Conservation (phyloP, 306 rosid genomes). For the Acacia acuminata region DNA sequence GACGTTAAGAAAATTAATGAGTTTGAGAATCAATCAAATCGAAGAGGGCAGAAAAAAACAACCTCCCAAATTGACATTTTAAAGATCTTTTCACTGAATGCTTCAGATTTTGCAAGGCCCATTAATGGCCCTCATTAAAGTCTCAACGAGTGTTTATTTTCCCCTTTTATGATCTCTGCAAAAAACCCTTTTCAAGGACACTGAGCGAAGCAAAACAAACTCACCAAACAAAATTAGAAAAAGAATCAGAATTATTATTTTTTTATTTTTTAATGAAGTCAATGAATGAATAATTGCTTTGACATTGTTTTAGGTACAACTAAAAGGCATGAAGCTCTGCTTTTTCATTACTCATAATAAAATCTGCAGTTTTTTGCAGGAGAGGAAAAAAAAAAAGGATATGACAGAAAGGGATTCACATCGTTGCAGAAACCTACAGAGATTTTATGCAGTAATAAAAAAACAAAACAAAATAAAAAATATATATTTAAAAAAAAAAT, state of each 20-base stretch:
- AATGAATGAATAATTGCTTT: constrained; percentile 11
- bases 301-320: constrained; percentile 20
- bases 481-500: background rate
- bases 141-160: background rate
- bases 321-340: constrained; percentile 32
- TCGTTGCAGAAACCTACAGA: constrained; percentile 19
- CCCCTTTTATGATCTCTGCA: background rate
- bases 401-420: constrained; percentile 26
- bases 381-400: constrained; percentile 25
- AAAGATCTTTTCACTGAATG: constrained; percentile 11
- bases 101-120: background rate
- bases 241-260: background rate
- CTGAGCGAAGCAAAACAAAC: background rate
- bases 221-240: background rate
- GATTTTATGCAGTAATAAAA: constrained; percentile 4
- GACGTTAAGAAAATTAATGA: background rate
- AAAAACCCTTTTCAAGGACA: background rate
- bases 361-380: constrained; percentile 24
- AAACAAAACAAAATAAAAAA: background rate
- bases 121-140: constrained; percentile 17
- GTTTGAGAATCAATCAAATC: constrained; percentile 2
- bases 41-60: background rate
- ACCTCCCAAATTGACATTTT: constrained; percentile 1
- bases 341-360: constrained; percentile 27
- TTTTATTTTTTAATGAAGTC: background rate